Evolutionary conservation across 2,329 filamentous ascomycete species (phyloP).

Genomic region (Verticillium isaacii): DNA sequence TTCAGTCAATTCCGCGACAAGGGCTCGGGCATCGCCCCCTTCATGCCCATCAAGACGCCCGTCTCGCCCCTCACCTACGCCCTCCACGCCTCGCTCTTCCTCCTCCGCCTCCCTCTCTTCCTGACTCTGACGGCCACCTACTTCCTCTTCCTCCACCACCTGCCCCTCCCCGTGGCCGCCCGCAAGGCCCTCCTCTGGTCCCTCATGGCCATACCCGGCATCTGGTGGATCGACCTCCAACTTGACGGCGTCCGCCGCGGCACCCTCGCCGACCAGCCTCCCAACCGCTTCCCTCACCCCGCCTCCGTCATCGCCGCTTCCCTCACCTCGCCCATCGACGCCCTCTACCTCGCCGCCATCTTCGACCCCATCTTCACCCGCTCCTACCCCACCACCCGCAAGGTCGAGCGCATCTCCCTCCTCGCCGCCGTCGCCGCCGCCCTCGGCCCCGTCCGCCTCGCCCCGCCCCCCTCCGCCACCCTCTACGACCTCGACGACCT

Average conservation of each 20-base stretch:
- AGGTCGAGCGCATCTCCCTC: constrained; percentile 73
- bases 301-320: constrained; percentile 83
- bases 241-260: constrained; percentile 95
- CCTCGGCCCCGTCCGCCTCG: constrained; percentile 53
- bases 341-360: constrained; percentile 88
- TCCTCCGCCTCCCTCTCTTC: constrained; percentile 75
- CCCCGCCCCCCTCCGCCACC: constrained; percentile 37
- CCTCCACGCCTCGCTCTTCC: constrained; percentile 68
- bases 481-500: constrained; percentile 61
- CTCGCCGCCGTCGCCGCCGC: constrained; percentile 70
- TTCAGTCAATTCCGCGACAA: constrained; percentile 89
- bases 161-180: constrained; percentile 57
- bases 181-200: constrained; percentile 87
- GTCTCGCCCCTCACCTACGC: constrained; percentile 58
- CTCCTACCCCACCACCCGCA: constrained; percentile 69
- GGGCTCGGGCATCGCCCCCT: constrained; percentile 93
- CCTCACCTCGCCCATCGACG: constrained; percentile 89
- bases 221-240: constrained; percentile 99
- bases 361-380: constrained; percentile 94
- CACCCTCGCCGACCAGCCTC: constrained; percentile 70
- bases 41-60: constrained; percentile 74
- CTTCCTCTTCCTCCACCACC: constrained; percentile 77
- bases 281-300: constrained; percentile 69
- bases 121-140: constrained; percentile 63
- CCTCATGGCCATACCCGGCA: constrained; percentile 80